Base-by-base conservation (phyloP, 345 rosid species). In the Lepidium aucheri region DNA sequence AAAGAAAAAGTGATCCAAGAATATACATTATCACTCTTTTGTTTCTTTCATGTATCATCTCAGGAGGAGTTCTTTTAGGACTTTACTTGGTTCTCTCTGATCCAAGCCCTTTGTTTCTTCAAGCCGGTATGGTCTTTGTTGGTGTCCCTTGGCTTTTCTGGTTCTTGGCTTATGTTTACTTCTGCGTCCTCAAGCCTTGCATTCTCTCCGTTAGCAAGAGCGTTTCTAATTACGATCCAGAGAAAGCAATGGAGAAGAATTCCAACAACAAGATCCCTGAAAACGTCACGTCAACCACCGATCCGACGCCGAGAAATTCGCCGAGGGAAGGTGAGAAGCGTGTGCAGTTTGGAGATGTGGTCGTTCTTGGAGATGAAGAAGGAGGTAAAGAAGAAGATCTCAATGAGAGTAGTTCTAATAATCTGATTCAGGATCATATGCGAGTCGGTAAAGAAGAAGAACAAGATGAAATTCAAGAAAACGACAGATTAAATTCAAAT, bases 121-220 rank as follows among this genome's bases (percentile, higher is more conserved):
- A 74, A 38, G 75, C 65, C 7, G 93, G 93, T 9, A 50, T 89
- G 65, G 1, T 70, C 65, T 82, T 86, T 33, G 85, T 79, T 6
- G 82, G 78, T 65, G 65, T 86, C 51, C 96, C 96, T 5, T 89
- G 96, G 96, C 24, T 68, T 4, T 84, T 84, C 70, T 86, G 96
- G 96, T 69, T 89, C 53, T 44, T 80, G 33, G 77, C 75, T 13
- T 89, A 79, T 68, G 8, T 85, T 15, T 84, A 83, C 71, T 69
- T 72, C 15, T 86, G 84, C 59, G 63, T 74, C 56, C 63, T 79
- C 60, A 75, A 53, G 62, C 83, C 88, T 13, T 45, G 67, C 13
- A 41, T 22, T 2, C 42, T 43, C 38, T 42, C 44, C 18, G 13
- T 63, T 6, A 3, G 55, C 49, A 69, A 54, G 32, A 53, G 36